Percentiles rank a stretch among this genome's conserved stretches.
Evolutionary conservation across 2,329 filamentous ascomycete genomes (phyloP).

Genomic region (Alternaria sp.): DNA sequence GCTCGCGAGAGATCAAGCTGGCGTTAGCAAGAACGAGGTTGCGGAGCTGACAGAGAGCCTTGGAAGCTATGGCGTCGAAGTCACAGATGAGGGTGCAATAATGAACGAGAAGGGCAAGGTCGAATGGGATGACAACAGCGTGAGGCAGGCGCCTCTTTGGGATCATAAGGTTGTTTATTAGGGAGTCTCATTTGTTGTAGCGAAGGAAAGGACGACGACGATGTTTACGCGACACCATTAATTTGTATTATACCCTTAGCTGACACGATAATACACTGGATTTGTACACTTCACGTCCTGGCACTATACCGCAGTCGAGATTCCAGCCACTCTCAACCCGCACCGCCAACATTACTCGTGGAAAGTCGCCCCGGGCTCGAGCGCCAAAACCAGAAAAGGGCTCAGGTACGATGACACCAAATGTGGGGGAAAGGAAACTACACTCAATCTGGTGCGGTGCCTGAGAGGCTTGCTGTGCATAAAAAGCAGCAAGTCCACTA

Average conservation of each 20-base stretch:
- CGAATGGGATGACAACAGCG: constrained; percentile 41
- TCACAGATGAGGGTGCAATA: constrained; percentile 53
- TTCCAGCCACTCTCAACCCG: neutral
- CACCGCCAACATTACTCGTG: neutral
- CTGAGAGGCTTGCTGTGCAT: neutral
- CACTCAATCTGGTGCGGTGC: neutral
- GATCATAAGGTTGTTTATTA: constrained; percentile 4
- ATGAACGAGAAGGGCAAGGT: constrained; percentile 55
- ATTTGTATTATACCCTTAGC: neutral
- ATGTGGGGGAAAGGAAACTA: neutral
- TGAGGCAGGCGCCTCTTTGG: constrained; percentile 9
- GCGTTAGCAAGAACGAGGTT: constrained; percentile 52
- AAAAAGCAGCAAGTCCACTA: neutral
- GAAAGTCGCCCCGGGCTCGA: neutral
- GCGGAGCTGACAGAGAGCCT: constrained; percentile 42
- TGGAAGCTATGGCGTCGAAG: constrained; percentile 43
- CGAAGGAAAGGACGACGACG: neutral
- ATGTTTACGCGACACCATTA: neutral
- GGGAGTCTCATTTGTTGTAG: neutral
- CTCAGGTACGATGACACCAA: neutral
- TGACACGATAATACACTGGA: neutral
- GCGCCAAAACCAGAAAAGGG: neutral
- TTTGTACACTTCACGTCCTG: neutral
- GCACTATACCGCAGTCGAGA: neutral
- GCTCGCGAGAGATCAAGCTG: constrained; percentile 45